Conservation (phyloP, 2,329 filamentous ascomycete genomes). For the Xylariaceae sp. region DNA sequence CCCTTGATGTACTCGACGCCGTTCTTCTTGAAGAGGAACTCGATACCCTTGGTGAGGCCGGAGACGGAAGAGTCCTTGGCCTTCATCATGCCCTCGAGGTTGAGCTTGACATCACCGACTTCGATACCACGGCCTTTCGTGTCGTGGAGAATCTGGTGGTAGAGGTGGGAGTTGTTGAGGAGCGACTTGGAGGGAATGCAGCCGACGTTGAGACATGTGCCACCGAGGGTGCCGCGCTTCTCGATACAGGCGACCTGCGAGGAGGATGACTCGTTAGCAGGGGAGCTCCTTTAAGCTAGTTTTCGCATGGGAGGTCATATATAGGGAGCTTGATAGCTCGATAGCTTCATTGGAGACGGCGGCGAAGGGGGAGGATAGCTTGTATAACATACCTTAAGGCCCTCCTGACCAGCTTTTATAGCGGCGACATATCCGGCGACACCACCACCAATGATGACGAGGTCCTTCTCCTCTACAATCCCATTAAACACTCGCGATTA, state of each 20-base stretch:
- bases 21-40: slow-evolving; percentile 99
- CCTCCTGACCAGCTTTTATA: slow-evolving; percentile 97
- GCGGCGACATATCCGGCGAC: slow-evolving; percentile 98
- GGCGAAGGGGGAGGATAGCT: not conserved
- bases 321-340: not conserved
- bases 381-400: slow-evolving; percentile 68
- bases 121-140: slow-evolving; percentile 96
- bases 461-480: slow-evolving; percentile 77
- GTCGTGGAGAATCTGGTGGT: slow-evolving; percentile 96
- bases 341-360: not conserved
- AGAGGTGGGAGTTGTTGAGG: slow-evolving; percentile 98
- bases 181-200: slow-evolving; percentile 99
- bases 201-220: slow-evolving; percentile 97
- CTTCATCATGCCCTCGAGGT: slow-evolving; percentile 95
- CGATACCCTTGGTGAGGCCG: slow-evolving; percentile 91
- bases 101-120: slow-evolving; percentile 93
- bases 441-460: slow-evolving; percentile 96
- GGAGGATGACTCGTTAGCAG: slow-evolving; percentile 5
- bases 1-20: slow-evolving; percentile 97
- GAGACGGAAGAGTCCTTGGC: slow-evolving; percentile 90
- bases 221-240: slow-evolving; percentile 90
- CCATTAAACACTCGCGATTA: slow-evolving; percentile 8
- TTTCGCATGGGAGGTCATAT: slow-evolving; percentile 6
- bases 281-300: not conserved
- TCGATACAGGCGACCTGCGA: slow-evolving; percentile 89